These are phyloP conservation scores for Dioscorea alata DNA, from an alignment of 106 monocot genomes.

Conservation along the genomic window DNA sequence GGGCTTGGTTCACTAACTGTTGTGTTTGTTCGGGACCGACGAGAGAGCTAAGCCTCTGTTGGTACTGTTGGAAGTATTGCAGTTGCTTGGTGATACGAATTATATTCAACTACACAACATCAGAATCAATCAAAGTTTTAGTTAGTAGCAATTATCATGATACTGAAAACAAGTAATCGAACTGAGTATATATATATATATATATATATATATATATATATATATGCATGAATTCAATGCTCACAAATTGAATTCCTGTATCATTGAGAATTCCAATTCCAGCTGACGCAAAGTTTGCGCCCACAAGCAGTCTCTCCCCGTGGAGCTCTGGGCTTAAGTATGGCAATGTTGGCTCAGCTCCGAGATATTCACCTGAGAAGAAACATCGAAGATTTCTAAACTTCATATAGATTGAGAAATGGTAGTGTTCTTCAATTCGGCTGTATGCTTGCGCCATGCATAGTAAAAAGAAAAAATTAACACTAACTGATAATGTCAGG, in stretches of 20 bases:
- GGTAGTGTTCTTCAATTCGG: too few relatives aligned
- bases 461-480: neutral
- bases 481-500: conserved; percentile 78
- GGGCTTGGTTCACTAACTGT: conserved; percentile 34
- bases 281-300: conserved; percentile 91
- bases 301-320: conserved; percentile 60
- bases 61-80: conserved; percentile 74
- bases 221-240: neutral
- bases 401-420: too few relatives aligned
- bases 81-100: conserved; percentile 62
- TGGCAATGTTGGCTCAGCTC: conserved; percentile 64
- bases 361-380: conserved; percentile 64
- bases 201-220: too few relatives aligned
- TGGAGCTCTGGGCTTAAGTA: conserved; percentile 73
- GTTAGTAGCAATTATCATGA: too few relatives aligned
- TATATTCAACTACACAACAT: conserved; percentile 55
- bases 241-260: conserved; percentile 92
- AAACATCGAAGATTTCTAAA: too few relatives aligned
- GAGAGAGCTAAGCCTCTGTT: conserved; percentile 46
- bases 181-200: too few relatives aligned
- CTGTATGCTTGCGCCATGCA: too few relatives aligned
- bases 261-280: conserved; percentile 91
- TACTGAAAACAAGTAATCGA: too few relatives aligned
- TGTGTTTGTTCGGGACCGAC: conserved; percentile 34
- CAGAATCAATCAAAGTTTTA: too few relatives aligned